These are phyloP conservation scores for Amaranthus palmeri DNA, from an alignment of 148 eudicot genomes.

Conservation along the genomic window DNA sequence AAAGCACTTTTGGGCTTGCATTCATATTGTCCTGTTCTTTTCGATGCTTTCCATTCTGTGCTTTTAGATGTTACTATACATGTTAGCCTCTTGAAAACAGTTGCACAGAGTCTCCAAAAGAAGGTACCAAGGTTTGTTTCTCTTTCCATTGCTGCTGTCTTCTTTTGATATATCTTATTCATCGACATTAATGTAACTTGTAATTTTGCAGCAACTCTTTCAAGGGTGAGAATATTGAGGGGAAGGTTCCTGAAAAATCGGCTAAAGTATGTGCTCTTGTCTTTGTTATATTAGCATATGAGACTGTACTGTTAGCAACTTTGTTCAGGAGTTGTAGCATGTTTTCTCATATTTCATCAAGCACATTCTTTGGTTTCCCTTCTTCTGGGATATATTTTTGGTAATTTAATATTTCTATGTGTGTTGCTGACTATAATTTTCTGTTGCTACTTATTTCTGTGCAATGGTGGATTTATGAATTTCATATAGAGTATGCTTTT, in stretches of 20 bases:
- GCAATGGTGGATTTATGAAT: too few relatives aligned
- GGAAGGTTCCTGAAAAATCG: conserved; percentile 30
- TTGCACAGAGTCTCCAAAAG: conserved; percentile 35
- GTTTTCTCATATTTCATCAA: background rate
- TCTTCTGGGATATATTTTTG: background rate
- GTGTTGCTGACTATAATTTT: background rate
- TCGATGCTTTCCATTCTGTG: conserved; percentile 92
- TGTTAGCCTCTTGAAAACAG: conserved; percentile 63
- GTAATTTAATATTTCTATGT: background rate
- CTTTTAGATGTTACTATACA: conserved; percentile 81
- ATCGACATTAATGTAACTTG: conserved; percentile 4
- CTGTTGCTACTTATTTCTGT: too few relatives aligned
- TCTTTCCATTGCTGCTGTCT: conserved; percentile 31
- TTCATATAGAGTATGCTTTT: too few relatives aligned
- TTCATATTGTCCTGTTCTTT: conserved; percentile 90
- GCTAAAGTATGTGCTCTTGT: conserved; percentile 50
- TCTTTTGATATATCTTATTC: background rate
- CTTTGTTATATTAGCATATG: background rate
- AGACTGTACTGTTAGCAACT: background rate
- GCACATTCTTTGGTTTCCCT: background rate
- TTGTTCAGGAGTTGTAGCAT: background rate
- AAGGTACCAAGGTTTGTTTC: conserved; percentile 88
- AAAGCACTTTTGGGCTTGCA: conserved; percentile 89
- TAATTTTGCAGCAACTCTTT: conserved; percentile 38
- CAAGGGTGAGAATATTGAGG: conserved; percentile 29